phyloP scores from a whole-genome alignment of 2,329 filamentous ascomycete genomes.

The Cladosporium sp. region DNA sequence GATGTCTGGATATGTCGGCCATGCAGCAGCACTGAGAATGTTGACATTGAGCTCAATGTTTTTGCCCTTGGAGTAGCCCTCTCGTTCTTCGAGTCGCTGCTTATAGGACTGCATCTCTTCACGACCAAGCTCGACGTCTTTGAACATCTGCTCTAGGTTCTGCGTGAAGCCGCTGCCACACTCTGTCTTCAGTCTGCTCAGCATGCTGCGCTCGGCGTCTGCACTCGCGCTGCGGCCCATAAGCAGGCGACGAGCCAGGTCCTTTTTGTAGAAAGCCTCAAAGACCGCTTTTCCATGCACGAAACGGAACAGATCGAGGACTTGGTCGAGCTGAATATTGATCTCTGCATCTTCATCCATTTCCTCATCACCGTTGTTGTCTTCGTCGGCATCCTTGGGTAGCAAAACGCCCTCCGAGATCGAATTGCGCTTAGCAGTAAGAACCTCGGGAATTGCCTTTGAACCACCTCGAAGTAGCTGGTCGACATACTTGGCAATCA shows the following conservation, averaged over 20 bases:
- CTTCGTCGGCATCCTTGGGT: slow-evolving; percentile 60
- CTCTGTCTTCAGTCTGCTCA: slow-evolving; percentile 86
- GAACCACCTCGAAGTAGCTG: slow-evolving; percentile 81
- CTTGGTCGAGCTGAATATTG: slow-evolving; percentile 87
- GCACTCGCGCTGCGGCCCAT: slow-evolving; percentile 92
- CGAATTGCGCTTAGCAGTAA: slow-evolving; percentile 53
- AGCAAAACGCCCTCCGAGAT: slow-evolving; percentile 32
- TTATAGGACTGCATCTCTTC: slow-evolving; percentile 94
- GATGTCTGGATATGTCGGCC: slow-evolving; percentile 86
- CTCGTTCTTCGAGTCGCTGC: slow-evolving; percentile 60
- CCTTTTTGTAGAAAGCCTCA: slow-evolving; percentile 98
- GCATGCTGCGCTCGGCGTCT: slow-evolving; percentile 94
- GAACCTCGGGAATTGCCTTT: slow-evolving; percentile 72
- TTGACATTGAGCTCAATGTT: slow-evolving; percentile 79
- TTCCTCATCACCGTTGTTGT: slow-evolving; percentile 60
- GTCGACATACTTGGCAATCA: slow-evolving; percentile 98
- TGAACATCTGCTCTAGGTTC: slow-evolving; percentile 99
- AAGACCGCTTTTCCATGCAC: slow-evolving; percentile 97
- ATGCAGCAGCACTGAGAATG: slow-evolving; percentile 86
- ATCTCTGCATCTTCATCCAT: slow-evolving; percentile 90
- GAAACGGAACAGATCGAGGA: slow-evolving; percentile 91
- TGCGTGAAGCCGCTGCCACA: slow-evolving; percentile 94
- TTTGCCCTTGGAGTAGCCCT: slow-evolving; percentile 45
- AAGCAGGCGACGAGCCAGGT: slow-evolving; percentile 82
- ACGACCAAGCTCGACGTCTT: slow-evolving; percentile 88